Evolutionary conservation across 208 protist genomes (phyloP).

Genomic region (Leishmania tropica): DNA sequence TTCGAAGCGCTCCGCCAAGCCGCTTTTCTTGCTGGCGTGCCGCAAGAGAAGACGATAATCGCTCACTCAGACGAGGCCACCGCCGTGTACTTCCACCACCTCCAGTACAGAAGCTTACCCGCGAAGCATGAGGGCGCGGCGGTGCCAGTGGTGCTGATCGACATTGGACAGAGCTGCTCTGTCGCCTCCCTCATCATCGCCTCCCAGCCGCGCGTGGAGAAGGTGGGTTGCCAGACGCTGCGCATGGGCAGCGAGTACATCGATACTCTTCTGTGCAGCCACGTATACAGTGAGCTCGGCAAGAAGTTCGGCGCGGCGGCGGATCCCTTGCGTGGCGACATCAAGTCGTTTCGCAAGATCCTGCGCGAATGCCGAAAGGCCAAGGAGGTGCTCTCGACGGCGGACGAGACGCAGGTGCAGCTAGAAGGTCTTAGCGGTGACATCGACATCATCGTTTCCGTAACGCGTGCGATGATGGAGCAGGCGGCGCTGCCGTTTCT

Average conservation of each 20-base stretch:
- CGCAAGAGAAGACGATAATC: constrained; percentile 42
- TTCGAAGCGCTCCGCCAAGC: constrained; percentile 56
- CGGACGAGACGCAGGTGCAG: constrained; percentile 50
- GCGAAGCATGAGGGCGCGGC: constrained; percentile 17
- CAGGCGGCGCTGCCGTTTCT: constrained; percentile 35
- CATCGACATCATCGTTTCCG: constrained; percentile 45
- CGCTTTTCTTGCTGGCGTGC: constrained; percentile 55
- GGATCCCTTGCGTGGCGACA: constrained; percentile 38
- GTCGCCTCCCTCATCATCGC: constrained; percentile 38
- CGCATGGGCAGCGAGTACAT: constrained; percentile 58
- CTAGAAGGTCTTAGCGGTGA: constrained; percentile 57
- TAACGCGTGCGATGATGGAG: constrained; percentile 44
- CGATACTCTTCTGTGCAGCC: constrained; percentile 50
- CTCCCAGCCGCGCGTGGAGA: constrained; percentile 35
- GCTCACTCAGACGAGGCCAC: constrained; percentile 51
- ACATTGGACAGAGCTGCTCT: constrained; percentile 63
- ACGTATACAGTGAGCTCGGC: constrained; percentile 59
- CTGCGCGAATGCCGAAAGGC: constrained; percentile 65
- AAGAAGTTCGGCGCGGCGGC: constrained; percentile 26
- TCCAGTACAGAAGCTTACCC: constrained; percentile 54
- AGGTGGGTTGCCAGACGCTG: constrained; percentile 40
- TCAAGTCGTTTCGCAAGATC: constrained; percentile 60
- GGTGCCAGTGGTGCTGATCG: constrained; percentile 54
- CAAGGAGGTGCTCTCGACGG: constrained; percentile 78
- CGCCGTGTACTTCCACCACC: constrained; percentile 68